These are phyloP conservation scores for Elongisporangium anandrum DNA, from an alignment of 352 stramenopile genomes.

Conservation along the genomic window DNA sequence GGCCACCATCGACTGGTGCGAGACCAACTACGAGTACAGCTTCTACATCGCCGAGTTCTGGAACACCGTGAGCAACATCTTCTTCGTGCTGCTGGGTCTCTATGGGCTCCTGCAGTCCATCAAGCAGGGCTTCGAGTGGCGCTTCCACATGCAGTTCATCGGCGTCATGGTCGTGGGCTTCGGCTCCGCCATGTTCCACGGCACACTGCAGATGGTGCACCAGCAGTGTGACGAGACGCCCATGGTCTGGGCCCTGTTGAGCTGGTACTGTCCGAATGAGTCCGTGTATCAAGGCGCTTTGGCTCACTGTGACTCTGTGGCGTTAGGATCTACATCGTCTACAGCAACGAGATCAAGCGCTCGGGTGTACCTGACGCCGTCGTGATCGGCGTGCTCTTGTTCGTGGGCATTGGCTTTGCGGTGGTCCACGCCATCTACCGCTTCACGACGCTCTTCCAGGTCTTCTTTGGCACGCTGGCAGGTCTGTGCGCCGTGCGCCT, in stretches of 20 bases:
- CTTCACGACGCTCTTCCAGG: constrained; percentile 73
- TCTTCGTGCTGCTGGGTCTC: constrained; percentile 48
- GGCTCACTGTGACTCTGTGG: constrained; percentile 1
- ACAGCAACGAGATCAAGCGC: constrained; percentile 63
- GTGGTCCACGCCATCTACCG: constrained; percentile 72
- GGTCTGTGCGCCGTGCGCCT: constrained; percentile 46
- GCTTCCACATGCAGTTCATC: constrained; percentile 45
- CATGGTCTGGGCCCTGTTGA: constrained; percentile 83
- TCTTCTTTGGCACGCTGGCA: constrained; percentile 65
- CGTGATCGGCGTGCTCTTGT: constrained; percentile 44
- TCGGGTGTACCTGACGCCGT: constrained; percentile 34
- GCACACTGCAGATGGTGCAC: constrained; percentile 11
- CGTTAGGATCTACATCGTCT: constrained; percentile 75
- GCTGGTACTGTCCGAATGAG: too few relatives aligned
- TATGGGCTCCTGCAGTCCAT: constrained; percentile 41
- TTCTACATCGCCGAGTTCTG: constrained; percentile 60
- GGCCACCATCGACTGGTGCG: constrained; percentile 60
- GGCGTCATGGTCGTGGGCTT: constrained; percentile 44
- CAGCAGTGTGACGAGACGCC: constrained; percentile 85
- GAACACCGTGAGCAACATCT: constrained; percentile 54
- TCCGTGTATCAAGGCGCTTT: neutral
- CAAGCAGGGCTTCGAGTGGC: constrained; percentile 35
- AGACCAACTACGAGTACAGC: constrained; percentile 50
- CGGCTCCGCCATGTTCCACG: constrained; percentile 23
- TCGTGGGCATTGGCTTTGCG: constrained; percentile 59